Conservation (phyloP, 768 basidiomycete species). For the Agrocybe praecox region DNA sequence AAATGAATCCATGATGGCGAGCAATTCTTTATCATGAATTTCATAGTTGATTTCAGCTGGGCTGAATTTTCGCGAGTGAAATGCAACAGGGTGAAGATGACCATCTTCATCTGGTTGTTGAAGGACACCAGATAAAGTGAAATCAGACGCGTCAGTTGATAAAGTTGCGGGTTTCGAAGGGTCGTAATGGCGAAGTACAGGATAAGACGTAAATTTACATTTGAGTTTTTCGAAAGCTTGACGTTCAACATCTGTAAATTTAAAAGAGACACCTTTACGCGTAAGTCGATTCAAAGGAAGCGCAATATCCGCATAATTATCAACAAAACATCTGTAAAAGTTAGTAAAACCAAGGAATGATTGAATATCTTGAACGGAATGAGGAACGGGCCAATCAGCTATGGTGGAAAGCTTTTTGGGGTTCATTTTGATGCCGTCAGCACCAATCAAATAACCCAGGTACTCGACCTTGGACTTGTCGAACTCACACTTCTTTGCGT, state of each 20-base stretch:
- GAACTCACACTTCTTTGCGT: slow-evolving; percentile 43
- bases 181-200: slow-evolving; percentile 34
- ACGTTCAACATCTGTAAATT: slow-evolving; percentile 10
- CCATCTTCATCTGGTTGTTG: slow-evolving; percentile 28
- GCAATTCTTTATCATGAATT: slow-evolving; percentile 53
- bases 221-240: slow-evolving; percentile 28
- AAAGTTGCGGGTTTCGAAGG: slow-evolving; percentile 26
- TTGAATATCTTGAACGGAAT: slow-evolving; percentile 29
- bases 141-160: slow-evolving; percentile 36
- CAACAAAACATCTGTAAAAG: slow-evolving; percentile 45
- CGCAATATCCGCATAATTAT: slow-evolving; percentile 33
- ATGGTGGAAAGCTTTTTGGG: slow-evolving; percentile 38
- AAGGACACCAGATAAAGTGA: slow-evolving; percentile 30
- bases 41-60: slow-evolving; percentile 49
- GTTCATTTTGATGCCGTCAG: slow-evolving; percentile 36
- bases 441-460: slow-evolving; percentile 39
- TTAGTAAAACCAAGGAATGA: slow-evolving; percentile 47
- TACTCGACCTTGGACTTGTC: slow-evolving; percentile 37
- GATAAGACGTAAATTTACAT: slow-evolving; percentile 26
- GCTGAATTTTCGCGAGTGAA: slow-evolving; percentile 25
- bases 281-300: slow-evolving; percentile 27
- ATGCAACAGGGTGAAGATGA: slow-evolving; percentile 42
- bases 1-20: slow-evolving; percentile 45
- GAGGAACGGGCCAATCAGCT: slow-evolving; percentile 33
- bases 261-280: slow-evolving; percentile 13